Conservation (phyloP, 495 filamentous ascomycete genomes). For the Xylaria grammica region DNA sequence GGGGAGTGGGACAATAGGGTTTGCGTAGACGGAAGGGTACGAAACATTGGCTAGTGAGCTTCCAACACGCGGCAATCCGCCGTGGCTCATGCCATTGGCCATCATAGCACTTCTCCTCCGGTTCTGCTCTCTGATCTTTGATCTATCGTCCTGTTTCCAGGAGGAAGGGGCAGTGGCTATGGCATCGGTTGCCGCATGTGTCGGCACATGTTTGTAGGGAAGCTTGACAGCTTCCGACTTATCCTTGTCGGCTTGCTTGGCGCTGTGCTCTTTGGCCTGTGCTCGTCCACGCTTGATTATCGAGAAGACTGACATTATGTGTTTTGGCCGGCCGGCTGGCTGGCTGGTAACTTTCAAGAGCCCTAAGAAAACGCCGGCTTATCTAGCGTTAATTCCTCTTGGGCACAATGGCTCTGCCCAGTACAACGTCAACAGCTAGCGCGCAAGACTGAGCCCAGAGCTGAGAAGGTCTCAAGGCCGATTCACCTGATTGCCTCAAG, state of each 20-base stretch:
- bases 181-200: constrained; percentile 62
- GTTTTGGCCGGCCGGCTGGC: constrained; percentile 3
- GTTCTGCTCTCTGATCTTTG: constrained; percentile 50
- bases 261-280: constrained; percentile 56
- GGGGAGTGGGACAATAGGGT: constrained; percentile 46
- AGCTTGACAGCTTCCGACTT: constrained; percentile 46
- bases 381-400: background rate
- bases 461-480: background rate
- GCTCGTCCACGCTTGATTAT: constrained; percentile 51
- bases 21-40: constrained; percentile 47
- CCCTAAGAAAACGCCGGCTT: background rate
- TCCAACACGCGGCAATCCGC: constrained; percentile 46
- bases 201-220: constrained; percentile 62
- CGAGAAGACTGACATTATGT: constrained; percentile 59
- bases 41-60: constrained; percentile 50
- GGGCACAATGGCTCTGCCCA: background rate
- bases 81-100: constrained; percentile 34
- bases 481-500: background rate
- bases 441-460: background rate
- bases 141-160: constrained; percentile 50
- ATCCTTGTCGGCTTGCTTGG: constrained; percentile 49
- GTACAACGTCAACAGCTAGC: background rate
- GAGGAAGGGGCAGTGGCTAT: constrained; percentile 56
- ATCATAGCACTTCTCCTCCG: constrained; percentile 47
- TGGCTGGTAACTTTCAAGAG: constrained; percentile 1